These are phyloP conservation scores for Gastrodia elata DNA, from an alignment of 106 monocot genomes.

Conservation along the genomic window DNA sequence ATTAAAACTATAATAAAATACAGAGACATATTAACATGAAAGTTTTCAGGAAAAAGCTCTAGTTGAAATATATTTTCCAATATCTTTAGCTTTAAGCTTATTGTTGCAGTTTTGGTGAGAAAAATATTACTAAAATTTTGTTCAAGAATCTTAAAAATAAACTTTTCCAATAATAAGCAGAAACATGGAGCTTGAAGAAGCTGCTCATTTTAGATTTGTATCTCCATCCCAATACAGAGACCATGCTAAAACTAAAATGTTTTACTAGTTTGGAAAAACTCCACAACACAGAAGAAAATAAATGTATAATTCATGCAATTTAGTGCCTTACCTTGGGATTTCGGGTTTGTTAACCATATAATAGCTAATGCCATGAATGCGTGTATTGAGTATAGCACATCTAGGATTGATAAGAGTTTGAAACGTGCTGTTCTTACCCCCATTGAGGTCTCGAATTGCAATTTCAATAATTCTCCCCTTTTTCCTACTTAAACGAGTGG, in stretches of 20 bases:
- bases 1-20: not conserved
- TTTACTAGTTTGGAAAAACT: not conserved
- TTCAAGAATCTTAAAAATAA: too few species aligned
- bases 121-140: too few species aligned
- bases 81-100: not conserved
- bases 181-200: not conserved
- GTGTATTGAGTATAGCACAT: slow-evolving; percentile 42
- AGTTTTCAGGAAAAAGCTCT: not conserved
- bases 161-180: too few species aligned
- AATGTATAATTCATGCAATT: not conserved
- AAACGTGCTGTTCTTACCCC: slow-evolving; percentile 84
- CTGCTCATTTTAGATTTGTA: not conserved
- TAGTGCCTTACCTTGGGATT: slow-evolving; percentile 60
- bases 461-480: slow-evolving; percentile 83
- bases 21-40: slow-evolving; percentile 1
- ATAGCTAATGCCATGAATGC: slow-evolving; percentile 65
- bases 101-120: too few species aligned
- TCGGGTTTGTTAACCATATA: slow-evolving; percentile 67
- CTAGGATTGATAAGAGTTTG: slow-evolving; percentile 76
- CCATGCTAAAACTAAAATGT: not conserved
- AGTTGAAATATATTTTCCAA: not conserved
- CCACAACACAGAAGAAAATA: not conserved
- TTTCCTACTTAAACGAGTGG: slow-evolving; percentile 63
- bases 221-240: not conserved
- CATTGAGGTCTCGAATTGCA: slow-evolving; percentile 74